Percentiles rank a stretch among this genome's conserved stretches.
Conservation (phyloP, 371 early-diverging fungal species). For the Mycotypha africana region DNA sequence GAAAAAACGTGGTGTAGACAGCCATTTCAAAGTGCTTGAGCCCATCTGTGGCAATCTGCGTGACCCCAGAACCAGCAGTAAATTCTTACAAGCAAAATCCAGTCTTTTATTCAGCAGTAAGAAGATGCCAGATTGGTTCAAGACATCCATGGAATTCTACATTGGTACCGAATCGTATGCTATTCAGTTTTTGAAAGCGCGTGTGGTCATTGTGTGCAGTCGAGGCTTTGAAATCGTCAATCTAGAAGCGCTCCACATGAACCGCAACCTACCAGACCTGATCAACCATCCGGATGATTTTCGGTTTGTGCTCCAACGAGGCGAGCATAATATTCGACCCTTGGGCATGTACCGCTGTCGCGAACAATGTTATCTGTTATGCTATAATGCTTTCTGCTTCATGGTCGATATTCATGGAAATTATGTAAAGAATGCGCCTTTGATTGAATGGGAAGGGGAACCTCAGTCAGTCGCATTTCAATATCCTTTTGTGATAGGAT, state of each 20-base stretch:
- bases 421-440: conserved; percentile 7
- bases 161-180: conserved; percentile 73
- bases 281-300: conserved; percentile 19
- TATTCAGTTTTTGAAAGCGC: conserved; percentile 68
- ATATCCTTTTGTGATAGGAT: conserved; percentile 85
- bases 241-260: conserved; percentile 68
- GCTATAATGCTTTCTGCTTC: conserved; percentile 90
- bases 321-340: conserved; percentile 47
- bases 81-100: conserved; percentile 28
- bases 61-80: conserved; percentile 31
- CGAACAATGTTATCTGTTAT: conserved; percentile 79
- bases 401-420: conserved; percentile 71
- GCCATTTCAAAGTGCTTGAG: conserved; percentile 32
- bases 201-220: conserved; percentile 72
- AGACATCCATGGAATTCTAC: conserved; percentile 64
- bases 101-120: conserved; percentile 23
- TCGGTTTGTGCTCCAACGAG: too few relatives aligned
- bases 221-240: conserved; percentile 86
- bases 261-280: conserved; percentile 40
- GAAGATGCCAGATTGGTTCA: conserved; percentile 41
- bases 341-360: conserved; percentile 79
- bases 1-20: conserved; percentile 46
- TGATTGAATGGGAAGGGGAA: conserved; percentile 49
- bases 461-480: conserved; percentile 63
- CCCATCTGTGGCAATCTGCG: conserved; percentile 40